Base-by-base conservation (phyloP, 225 moss, liverwort and hornwort species). In the Marchantia polymorpha region DNA sequence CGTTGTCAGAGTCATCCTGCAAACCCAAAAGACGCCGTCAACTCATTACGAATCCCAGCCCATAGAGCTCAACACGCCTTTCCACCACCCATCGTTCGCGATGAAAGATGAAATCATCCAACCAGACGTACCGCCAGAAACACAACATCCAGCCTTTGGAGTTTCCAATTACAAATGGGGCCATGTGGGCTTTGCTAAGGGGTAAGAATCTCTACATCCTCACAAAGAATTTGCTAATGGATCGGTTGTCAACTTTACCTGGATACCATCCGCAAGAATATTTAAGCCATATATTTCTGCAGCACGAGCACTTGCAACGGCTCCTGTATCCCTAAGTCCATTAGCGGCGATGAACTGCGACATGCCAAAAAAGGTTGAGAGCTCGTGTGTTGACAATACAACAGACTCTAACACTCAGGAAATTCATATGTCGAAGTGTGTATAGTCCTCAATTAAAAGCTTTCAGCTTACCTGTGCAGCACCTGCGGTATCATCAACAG, bases 401-500 rank as follows among this genome's bases (percentile, higher is more conserved):
- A 69, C 14, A 69, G 19, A 69, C 7, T 5, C 6, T 69, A 46
- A 27, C 27, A 17, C 20, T 8, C 10, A 16, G 16, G 46, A 6
- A 47, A 47, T 46, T 69, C 20, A 64, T 7, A 46, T 16, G 31
- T n/a, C 19, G 19, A 20, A 0, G 68, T 39, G 61, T 15, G 52
- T 6, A 19, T 9, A 19, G 0, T 47, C 48, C 20, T 46, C 12
- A 48, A 19, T 17, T 39, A 49, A 70, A 69, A 50, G 27, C 50
- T 11, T 4, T 54, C 20, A 12, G 17, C 56, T 73, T 29, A 87
- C 87, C 82, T 87, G 94, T 63, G 96, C 96, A 79, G 96, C 96
- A 80, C 96, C 96, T 51, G 96, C 96, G 20, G 96, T 96, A 78
- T 96, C 96, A 83, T 96, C 96, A 7, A 94, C 94, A 71, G 96